These are phyloP conservation scores for Pyrus hybrid DNA, from an alignment of 331 rosid genomes.

Conservation along the genomic window DNA sequence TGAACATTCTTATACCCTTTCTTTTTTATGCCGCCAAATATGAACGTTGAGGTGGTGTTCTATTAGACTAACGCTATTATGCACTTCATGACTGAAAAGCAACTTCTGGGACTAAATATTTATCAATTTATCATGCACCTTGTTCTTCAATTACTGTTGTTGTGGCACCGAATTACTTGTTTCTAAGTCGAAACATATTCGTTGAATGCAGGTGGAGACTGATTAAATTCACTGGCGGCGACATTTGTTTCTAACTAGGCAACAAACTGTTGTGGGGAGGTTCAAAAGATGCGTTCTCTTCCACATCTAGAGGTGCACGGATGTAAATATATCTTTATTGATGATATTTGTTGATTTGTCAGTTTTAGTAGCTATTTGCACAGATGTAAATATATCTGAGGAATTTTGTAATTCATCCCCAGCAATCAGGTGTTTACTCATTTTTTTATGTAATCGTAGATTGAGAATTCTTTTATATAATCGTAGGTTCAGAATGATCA, in stretches of 20 bases:
- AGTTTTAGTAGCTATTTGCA: conserved; percentile 13
- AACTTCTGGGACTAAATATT: not conserved
- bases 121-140: not conserved
- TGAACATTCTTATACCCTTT: not conserved
- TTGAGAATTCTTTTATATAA: too few relatives aligned
- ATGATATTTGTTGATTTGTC: conserved; percentile 12
- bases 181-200: conserved; percentile 16
- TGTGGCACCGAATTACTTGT: conserved; percentile 1
- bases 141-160: not conserved
- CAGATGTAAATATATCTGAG: conserved; percentile 4
- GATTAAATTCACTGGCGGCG: conserved; percentile 15
- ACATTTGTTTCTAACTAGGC: conserved; percentile 18
- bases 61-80: not conserved
- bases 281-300: conserved; percentile 16
- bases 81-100: not conserved
- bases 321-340: conserved; percentile 41
- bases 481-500: too few relatives aligned
- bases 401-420: conserved; percentile 22
- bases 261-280: conserved; percentile 12
- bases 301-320: conserved; percentile 25
- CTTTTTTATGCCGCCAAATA: not conserved
- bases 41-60: not conserved
- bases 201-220: conserved; percentile 36
- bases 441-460: not conserved
- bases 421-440: conserved; percentile 1